Conservation (phyloP, 2,329 filamentous ascomycete species). For the Monilinia fructigena region DNA sequence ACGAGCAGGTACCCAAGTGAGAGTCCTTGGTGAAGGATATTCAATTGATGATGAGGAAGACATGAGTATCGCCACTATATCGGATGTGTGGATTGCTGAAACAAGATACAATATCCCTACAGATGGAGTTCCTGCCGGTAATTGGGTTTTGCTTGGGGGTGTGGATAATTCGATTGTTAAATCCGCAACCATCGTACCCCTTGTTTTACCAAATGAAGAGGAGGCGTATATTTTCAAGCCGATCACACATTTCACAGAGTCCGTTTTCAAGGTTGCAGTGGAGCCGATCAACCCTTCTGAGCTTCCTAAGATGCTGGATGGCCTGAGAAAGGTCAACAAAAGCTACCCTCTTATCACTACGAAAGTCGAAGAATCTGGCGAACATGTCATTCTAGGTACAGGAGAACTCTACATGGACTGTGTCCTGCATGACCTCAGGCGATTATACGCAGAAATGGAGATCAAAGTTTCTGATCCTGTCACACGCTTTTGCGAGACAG, state of each 20-base stretch:
- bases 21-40: constrained; percentile 92
- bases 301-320: constrained; percentile 97
- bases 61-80: constrained; percentile 83
- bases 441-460: constrained; percentile 98
- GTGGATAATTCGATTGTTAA: constrained; percentile 99
- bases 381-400: constrained; percentile 92
- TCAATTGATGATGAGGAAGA: constrained; percentile 97
- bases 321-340: constrained; percentile 94
- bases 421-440: constrained; percentile 88
- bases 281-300: constrained; percentile 98
- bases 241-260: constrained; percentile 91
- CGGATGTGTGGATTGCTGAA: constrained; percentile 85
- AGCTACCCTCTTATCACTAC: constrained; percentile 94
- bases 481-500: constrained; percentile 95
- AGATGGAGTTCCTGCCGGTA: constrained; percentile 89
- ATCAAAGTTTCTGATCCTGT: constrained; percentile 98
- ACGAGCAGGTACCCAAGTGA: constrained; percentile 75
- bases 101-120: constrained; percentile 90
- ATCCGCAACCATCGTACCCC: constrained; percentile 84
- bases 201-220: constrained; percentile 78
- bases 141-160: constrained; percentile 86
- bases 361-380: constrained; percentile 96
- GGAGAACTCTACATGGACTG: constrained; percentile 99
- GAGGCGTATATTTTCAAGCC: constrained; percentile 95
- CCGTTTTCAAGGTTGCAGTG: constrained; percentile 95